Evolutionary conservation across 1,139 yeast genomes (phyloP).

Genomic region (Chernovozyma sophiae-reginae): DNA sequence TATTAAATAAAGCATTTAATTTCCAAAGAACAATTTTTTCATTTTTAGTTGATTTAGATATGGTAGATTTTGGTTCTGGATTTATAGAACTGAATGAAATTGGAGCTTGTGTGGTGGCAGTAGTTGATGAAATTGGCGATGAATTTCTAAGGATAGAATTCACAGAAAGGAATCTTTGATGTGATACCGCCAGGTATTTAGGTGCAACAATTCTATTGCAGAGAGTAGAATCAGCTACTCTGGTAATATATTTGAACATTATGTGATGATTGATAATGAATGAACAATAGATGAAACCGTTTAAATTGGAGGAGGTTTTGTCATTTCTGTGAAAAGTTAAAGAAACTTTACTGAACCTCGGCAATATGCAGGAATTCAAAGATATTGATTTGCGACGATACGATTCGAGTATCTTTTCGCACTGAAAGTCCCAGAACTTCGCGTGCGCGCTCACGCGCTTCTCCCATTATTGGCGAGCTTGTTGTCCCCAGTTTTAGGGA

Average conservation of each 20-base stretch:
- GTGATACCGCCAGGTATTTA: not conserved
- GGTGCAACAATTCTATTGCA: not conserved
- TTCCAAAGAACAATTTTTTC: conserved; percentile 55
- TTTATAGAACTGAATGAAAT: not conserved
- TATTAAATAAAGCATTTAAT: conserved; percentile 70
- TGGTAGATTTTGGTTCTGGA: conserved; percentile 3
- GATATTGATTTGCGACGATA: too few species aligned
- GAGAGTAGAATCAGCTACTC: not conserved
- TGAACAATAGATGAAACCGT: not conserved
- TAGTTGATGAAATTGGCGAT: conserved; percentile 1
- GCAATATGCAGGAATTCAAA: too few species aligned
- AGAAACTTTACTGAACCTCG: too few species aligned
- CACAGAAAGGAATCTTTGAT: not conserved
- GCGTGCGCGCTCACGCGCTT: too few species aligned
- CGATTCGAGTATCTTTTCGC: too few species aligned
- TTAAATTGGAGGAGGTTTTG: not conserved
- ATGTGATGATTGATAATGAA: not conserved
- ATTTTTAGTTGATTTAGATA: conserved; percentile 13
- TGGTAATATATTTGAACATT: not conserved
- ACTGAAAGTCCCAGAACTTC: too few species aligned
- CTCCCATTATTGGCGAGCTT: too few species aligned
- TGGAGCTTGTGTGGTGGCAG: conserved; percentile 1
- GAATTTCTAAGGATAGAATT: conserved; percentile 1
- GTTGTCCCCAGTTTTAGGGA: too few species aligned
- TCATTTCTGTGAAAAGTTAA: too few species aligned